Base-by-base conservation (phyloP, 305 asterid species). In the Fraxinus velutina region DNA sequence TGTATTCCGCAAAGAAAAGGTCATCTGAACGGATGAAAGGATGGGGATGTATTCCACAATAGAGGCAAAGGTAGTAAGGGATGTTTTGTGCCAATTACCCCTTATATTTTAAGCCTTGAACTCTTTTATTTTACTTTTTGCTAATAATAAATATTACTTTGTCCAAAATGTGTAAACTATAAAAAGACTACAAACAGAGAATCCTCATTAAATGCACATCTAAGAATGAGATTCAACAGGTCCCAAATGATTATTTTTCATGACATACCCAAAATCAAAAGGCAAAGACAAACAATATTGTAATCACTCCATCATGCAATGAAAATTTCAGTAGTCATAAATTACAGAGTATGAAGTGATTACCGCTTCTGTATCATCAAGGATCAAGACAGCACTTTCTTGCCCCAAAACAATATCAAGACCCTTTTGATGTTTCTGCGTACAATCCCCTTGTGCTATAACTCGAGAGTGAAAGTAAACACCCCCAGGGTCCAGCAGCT, bases 351-450 rank as follows among this genome's bases (percentile, higher is more conserved):
- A 75, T 12, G 57, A 83, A 36, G 42, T 12, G 68, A 80, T 84
- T 89, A 95, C 99, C 89, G 77, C 86, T 88, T 96, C 97, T 64
- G 97, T 96, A 83, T 96, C 98, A 83, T 96, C 99, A 66, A 94
- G 97, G 84, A 96, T 96, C 87, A 96, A 77, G 55, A 90, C 98
- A 70, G 93, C 92, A 80, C 91, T 94, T 89, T 93, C 98, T 85
- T 91, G 93, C 79, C 97, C 98, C 89, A 94, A 64, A 89, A 96
- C 94, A 79, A 96, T 83, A 87, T 96, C 98, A 27, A 96, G 98
- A 36, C 98, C 97, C 84, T 96, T 96, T 62, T 92, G 96, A 84
- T 89, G 86, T 86, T 89, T 90, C 85, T 87, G 91, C 6, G 99
- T 96, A 83, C 93, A 90, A 86, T 96, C 97, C 79, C 90, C 93